These are phyloP conservation scores for Tetrapisispora phaffii DNA, from an alignment of 805 yeast species.

Conservation along the genomic window DNA sequence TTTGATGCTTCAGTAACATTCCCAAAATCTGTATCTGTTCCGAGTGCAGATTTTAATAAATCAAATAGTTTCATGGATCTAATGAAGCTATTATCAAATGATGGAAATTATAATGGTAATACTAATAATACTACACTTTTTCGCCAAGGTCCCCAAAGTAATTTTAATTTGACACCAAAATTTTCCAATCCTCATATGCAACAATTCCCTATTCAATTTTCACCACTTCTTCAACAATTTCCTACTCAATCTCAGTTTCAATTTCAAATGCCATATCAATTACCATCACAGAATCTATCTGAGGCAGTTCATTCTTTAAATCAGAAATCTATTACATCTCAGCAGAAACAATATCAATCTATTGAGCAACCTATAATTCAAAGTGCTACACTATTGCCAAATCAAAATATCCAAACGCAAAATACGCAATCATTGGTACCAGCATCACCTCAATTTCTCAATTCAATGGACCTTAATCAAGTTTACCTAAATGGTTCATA, in stretches of 20 bases:
- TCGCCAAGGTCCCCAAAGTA: neutral
- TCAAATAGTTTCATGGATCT: slow-evolving; percentile 18
- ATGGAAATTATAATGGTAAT: neutral
- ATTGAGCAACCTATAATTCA: neutral
- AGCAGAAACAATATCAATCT: neutral
- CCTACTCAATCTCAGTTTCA: neutral
- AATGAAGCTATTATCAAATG: slow-evolving; percentile 10
- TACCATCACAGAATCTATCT: neutral
- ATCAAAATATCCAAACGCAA: neutral
- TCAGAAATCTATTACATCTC: neutral
- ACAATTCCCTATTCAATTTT: neutral
- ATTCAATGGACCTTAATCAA: neutral
- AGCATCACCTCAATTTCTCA: neutral
- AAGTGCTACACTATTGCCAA: neutral
- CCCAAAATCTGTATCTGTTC: neutral
- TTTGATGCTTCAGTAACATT: neutral
- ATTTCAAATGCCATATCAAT: neutral
- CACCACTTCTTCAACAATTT: slow-evolving; percentile 1
- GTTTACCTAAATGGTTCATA: neutral
- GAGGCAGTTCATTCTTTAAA: neutral
- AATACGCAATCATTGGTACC: neutral
- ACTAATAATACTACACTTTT: neutral
- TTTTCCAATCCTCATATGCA: neutral
- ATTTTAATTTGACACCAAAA: neutral
- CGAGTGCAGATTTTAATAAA: slow-evolving; percentile 5